Percentiles rank a stretch among this genome's conserved stretches.
These are phyloP conservation scores for Nyssa sinensis DNA, from an alignment of 148 eudicot species.

Conservation along the genomic window DNA sequence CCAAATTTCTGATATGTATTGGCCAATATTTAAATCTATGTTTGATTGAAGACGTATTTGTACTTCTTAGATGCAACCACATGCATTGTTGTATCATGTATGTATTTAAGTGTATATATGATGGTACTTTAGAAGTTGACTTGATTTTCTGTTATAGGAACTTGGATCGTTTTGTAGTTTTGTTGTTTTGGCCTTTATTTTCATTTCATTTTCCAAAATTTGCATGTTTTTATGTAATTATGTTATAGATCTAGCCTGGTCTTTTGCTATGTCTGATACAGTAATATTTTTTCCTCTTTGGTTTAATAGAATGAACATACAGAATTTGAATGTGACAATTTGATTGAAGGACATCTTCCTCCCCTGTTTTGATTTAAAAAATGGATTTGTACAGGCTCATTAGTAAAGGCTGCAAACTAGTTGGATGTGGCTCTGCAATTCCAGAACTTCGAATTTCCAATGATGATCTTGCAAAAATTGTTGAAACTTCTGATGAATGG, in stretches of 20 bases:
- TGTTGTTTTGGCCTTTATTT: no score
- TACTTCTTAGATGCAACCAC: not conserved
- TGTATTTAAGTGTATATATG: not conserved
- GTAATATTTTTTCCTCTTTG: not conserved
- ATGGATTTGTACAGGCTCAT: slow-evolving; percentile 39
- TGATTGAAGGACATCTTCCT: not conserved
- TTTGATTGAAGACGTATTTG: not conserved
- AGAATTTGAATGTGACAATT: not conserved
- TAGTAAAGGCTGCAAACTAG: slow-evolving; percentile 79
- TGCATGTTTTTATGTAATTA: no score
- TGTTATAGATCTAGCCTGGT: no score
- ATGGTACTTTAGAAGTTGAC: not conserved
- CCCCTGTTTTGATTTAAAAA: slow-evolving; percentile 10
- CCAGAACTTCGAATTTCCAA: slow-evolving; percentile 76
- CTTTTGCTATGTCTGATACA: no score
- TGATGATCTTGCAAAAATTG: slow-evolving; percentile 72
- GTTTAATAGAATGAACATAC: no score
- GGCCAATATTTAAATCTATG: no score
- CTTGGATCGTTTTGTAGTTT: no score
- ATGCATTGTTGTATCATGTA: not conserved
- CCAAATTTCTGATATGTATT: no score
- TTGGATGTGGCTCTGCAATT: slow-evolving; percentile 93
- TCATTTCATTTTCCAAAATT: no score
- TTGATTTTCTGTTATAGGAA: not conserved
- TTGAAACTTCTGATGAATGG: slow-evolving; percentile 97